Conservation (phyloP, 78 protist species). For the Isochrysis galbana region DNA sequence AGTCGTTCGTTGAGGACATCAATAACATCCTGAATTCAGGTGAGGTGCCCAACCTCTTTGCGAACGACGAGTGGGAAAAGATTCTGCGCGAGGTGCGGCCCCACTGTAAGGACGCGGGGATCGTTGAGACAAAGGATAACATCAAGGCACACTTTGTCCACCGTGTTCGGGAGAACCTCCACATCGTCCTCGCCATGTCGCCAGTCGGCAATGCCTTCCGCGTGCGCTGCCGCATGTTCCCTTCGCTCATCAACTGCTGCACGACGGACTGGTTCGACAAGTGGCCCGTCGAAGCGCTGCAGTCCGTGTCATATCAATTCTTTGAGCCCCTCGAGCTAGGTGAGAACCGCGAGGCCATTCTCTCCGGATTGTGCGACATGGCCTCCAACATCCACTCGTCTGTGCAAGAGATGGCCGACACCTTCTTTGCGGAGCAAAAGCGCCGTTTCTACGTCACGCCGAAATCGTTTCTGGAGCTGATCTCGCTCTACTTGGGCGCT, state of each 20-base stretch:
- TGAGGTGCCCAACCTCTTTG: conserved; percentile 72
- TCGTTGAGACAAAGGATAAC: conserved; percentile 43
- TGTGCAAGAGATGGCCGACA: neutral
- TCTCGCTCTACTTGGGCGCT: conserved; percentile 48
- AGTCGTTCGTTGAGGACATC: conserved; percentile 78
- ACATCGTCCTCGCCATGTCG: conserved; percentile 66
- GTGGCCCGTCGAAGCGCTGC: conserved; percentile 75
- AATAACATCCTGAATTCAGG: conserved; percentile 74
- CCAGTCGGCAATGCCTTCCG: conserved; percentile 69
- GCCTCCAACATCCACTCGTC: conserved; percentile 43
- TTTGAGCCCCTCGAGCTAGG: neutral
- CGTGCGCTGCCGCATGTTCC: conserved; percentile 60
- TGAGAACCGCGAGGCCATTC: neutral
- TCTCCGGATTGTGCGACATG: neutral
- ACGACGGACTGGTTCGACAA: conserved; percentile 69
- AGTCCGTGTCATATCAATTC: conserved; percentile 41
- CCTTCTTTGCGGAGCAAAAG: conserved; percentile 30
- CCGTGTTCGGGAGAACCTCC: conserved; percentile 64
- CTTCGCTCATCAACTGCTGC: conserved; percentile 67
- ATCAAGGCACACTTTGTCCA: conserved; percentile 38
- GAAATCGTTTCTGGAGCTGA: conserved; percentile 34
- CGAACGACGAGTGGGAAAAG: conserved; percentile 57
- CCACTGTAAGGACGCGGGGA: conserved; percentile 14
- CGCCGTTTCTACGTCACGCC: conserved; percentile 42
- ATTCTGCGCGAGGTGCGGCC: conserved; percentile 34